A percentile compares a stretch with the other conserved stretches of the same genome.
Conservation (phyloP, 192 early-diverging fungal species). For the Backusella liffmaniae region DNA sequence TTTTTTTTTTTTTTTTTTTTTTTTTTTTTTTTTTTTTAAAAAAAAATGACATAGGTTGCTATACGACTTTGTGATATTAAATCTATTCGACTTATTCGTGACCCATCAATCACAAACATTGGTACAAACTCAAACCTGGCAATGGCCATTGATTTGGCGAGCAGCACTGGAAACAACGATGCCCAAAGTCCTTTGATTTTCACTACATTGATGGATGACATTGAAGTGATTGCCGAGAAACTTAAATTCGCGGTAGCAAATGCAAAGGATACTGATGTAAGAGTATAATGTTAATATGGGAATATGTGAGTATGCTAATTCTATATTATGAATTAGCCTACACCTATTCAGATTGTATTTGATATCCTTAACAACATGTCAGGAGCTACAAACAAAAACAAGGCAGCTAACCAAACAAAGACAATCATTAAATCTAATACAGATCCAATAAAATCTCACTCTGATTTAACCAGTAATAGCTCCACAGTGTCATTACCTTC, state of each 20-base stretch:
- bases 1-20: too few relatives aligned
- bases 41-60: conserved; percentile 36
- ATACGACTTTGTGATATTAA: conserved; percentile 44
- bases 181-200: conserved; percentile 22
- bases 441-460: conserved; percentile 12
- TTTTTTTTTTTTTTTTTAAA: background rate
- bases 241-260: conserved; percentile 33
- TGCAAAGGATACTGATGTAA: conserved; percentile 20
- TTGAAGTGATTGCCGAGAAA: conserved; percentile 33
- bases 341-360: conserved; percentile 18
- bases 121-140: conserved; percentile 26
- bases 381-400: conserved; percentile 20
- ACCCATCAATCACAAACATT: conserved; percentile 26
- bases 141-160: conserved; percentile 23
- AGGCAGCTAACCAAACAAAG: conserved; percentile 12
- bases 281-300: background rate
- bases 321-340: conserved; percentile 12
- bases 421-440: conserved; percentile 17
- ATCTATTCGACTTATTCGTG: conserved; percentile 32
- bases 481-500: background rate
- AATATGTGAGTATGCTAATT: background rate
- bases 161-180: background rate
- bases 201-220: conserved; percentile 32
- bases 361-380: conserved; percentile 29
- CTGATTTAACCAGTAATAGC: background rate